Evolutionary conservation across 257 asterid genomes (phyloP), one percentile per base, ranked within the genome.

Genomic region (Thymus mandschuricus): DNA sequence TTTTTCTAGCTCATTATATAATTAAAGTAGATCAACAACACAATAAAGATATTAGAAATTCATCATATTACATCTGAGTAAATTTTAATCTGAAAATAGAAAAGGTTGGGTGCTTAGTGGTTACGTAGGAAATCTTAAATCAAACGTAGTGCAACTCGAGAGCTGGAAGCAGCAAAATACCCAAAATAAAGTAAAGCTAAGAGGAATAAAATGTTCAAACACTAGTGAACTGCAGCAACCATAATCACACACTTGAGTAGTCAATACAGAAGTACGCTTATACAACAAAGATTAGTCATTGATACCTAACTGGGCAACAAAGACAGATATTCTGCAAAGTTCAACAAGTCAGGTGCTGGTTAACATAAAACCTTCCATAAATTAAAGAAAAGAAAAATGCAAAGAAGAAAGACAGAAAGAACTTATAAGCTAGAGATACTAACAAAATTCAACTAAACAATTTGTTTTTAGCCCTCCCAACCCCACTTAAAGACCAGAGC

Each of bases 401-500:
- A 40, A 10, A 64, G 40, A 43, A 8, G 29, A n/a, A 63, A 9
- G 21, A 43, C 1, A 28, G 55, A 60, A 72, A 35, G 29, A 29
- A 62, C 55, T 34, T 2, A 33, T 59, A 38, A 46, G 13, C 21
- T 51, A 35, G 51, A n/a, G 70, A 12, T 55, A 64, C 60, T 29
- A 28, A 8, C 62, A 45, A n/a, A 28, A 57, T 40, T 54, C 6
- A 27, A 33, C 54, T 10, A 65, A n/a, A n/a, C 5, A 6, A 45
- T 43, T 51, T 31, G 38, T 62, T n/a, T n/a, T n/a, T n/a, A n/a
- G n/a, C n/a, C n/a, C n/a, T n/a, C 45, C 55, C 30, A 66, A 59
- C 38, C 64, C n/a, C 7, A 50, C 55, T 44, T 45, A 1, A 10
- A 66, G 68, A 66, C 57, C 46, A 28, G 27, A 59, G 31, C 64